Base-by-base conservation (phyloP, 768 basidiomycete genomes). In the Tephrocybe sp. region DNA sequence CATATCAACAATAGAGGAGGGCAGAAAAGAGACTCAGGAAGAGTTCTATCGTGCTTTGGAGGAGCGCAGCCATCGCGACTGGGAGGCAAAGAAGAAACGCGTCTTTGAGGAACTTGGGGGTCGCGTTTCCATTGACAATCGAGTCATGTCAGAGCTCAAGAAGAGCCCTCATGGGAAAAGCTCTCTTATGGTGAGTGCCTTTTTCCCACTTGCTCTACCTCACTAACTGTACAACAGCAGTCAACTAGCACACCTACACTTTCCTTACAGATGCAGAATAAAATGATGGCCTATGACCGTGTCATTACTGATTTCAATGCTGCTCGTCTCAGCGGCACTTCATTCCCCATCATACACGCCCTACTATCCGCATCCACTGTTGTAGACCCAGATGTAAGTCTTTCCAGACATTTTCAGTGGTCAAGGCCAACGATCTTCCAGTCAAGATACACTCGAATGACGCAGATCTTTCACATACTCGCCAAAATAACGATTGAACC, bases 221-320 rank as follows among this genome's bases (percentile, higher is more conserved):
- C 42, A 51, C 30, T 27, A 16, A 36, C 39, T 42, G 18, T 3
- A 9, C 26, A 46, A 18, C 43, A 49, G 39, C 51, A 72, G 69
- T 60, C 69, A 6, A 70, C 66, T 53, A 58, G 62, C 34, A 71
- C 76, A 1, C 83, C 86, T 1, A 82, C 76, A 51, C 68, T 86
- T 18, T 82, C 77, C 12, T 65, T 89, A 32, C 88, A 91, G 62
- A 89, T 89, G 86, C 93, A 95, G 66, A 84, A 79, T 68, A 91
- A 90, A 69, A 94, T 98, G 94, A 92, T 98, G 88, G 86, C 84
- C 11, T 99, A 98, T 65, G 90, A 95, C 72, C 82, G 83, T 40
- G 85, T 89, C 26, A 73, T 98, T 35, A 73, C 79, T 6, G 83
- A 90, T 19, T 72, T 98, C 43, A 94, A 97, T 70, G 67, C 75